Base-by-base conservation (phyloP, 768 basidiomycete genomes). In the Melanogaster broomeanus region DNA sequence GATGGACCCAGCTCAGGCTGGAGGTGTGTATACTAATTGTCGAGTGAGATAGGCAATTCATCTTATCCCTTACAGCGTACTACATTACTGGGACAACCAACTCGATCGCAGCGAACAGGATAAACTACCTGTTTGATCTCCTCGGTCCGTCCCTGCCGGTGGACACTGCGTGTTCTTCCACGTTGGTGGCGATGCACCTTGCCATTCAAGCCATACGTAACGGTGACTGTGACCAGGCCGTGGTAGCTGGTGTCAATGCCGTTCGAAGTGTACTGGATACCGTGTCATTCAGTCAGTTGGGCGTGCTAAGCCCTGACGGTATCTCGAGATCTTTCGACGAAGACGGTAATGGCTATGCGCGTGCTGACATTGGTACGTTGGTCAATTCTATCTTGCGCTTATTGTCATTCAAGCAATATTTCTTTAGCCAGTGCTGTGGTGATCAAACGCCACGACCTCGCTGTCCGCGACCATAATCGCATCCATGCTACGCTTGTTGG, bases 141-240 rank as follows among this genome's bases (percentile, higher is more conserved):
- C 60, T 51, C 18, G 76, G 77, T 11, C 78, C 77, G 9, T 78
- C 78, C 13, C 42, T 77, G 19, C 72, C 75, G 4, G 48, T 71
- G 0, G 76, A 78, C 51, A 79, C 77, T 0, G 77, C 77, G 2
- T 78, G 78, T 54, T 77, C 73, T 44, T 77, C 77, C n/a, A 67
- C 63, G 19, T 51, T 74, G 22, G 68, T 62, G 5, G 73, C 74
- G 0, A 57, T 74, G 15, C 76, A 79, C 60, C 63, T 78, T 6
- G 77, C 73, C 9, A 61, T 76, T 1, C 72, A 75, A 35, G 68
- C 74, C 0, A 55, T 78, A 8, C 56, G 59, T 13, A 56, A 49
- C 27, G 75, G 75, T 1, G 77, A 77, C 25, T 78, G 77, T 43
- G 69, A 75, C 27, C 66, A 72, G 2, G 78, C 77, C 0, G 64